phyloP scores from a whole-genome alignment of 208 protist species.

The Acanthamoeba triangularis region DNA sequence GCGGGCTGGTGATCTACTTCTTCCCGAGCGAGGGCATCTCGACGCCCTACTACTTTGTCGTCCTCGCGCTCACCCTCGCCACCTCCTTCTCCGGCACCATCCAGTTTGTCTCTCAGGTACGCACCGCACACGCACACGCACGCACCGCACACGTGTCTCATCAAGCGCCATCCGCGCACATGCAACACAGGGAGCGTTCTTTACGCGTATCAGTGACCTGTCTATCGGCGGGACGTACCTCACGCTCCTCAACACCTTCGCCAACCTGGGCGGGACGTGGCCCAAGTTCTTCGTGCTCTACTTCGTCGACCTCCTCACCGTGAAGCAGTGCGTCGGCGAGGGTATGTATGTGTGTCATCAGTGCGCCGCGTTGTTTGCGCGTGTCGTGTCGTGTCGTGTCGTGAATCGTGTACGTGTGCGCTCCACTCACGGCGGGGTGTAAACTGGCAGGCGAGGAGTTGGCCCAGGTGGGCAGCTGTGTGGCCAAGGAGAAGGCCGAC shows the following conservation, averaged over 20 bases:
- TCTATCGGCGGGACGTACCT: conserved; percentile 87
- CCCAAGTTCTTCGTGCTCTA: conserved; percentile 80
- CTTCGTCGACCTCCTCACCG: conserved; percentile 69
- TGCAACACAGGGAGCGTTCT: conserved; percentile 83
- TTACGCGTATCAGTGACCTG: conserved; percentile 81
- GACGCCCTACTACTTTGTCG: neutral
- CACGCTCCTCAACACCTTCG: conserved; percentile 87
- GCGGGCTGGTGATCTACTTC: conserved; percentile 71
- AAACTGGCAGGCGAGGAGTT: neutral
- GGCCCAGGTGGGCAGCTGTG: conserved; percentile 49
- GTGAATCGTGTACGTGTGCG: neutral
- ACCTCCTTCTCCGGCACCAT: conserved; percentile 70
- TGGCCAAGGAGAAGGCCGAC: conserved; percentile 46
- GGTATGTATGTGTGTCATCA: neutral
- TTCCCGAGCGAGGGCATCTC: conserved; percentile 50
- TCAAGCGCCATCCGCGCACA: too few relatives aligned
- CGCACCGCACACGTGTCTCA: neutral
- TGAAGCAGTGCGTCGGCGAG: conserved; percentile 33
- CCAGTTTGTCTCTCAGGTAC: conserved; percentile 75
- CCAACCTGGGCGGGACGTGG: conserved; percentile 85
- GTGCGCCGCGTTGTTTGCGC: too few relatives aligned
- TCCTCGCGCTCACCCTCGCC: conserved; percentile 41
- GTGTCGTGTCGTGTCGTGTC: too few relatives aligned
- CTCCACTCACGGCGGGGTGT: neutral
- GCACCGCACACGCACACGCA: neutral